phyloP scores from a whole-genome alignment of 1,139 yeast genomes.

The Ashbya aceris region DNA sequence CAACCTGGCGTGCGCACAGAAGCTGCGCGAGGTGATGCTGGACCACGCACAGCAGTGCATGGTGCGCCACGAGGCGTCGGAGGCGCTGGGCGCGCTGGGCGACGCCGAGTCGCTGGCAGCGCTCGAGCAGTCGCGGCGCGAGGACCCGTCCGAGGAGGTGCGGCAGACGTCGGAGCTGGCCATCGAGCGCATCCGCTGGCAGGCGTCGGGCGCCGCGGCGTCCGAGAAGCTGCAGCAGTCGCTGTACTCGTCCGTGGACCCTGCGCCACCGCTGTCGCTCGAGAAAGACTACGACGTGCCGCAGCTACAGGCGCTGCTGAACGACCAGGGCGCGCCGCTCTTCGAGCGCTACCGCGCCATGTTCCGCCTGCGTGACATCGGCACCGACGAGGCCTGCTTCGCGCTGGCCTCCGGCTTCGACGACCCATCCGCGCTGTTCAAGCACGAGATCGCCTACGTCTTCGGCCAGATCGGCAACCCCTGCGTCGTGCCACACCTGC shows the following conservation, averaged over 20 bases:
- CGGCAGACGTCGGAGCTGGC: conserved; percentile 98
- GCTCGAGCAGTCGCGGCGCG: conserved; percentile 50
- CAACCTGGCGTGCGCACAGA: conserved; percentile 67
- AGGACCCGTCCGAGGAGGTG: conserved; percentile 80
- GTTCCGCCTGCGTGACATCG: conserved; percentile 95
- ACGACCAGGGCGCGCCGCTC: conserved; percentile 67
- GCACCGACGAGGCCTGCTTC: conserved; percentile 81
- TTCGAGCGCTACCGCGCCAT: conserved; percentile 96
- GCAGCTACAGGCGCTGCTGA: conserved; percentile 58
- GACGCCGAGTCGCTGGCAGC: conserved; percentile 65
- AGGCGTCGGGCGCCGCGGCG: conserved; percentile 52
- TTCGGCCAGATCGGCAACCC: conserved; percentile 97
- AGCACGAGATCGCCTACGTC: conserved; percentile 96
- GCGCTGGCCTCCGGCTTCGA: conserved; percentile 86
- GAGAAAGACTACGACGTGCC: conserved; percentile 51
- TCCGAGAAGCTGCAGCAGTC: conserved; percentile 67
- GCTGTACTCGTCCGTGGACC: conserved; percentile 81
- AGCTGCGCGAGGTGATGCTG: conserved; percentile 61
- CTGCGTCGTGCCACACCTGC: conserved; percentile 78
- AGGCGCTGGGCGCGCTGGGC: conserved; percentile 94
- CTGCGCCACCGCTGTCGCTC: conserved; percentile 90
- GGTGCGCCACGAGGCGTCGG: conserved; percentile 99
- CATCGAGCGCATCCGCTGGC: conserved; percentile 90
- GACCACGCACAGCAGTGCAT: conserved; percentile 69
- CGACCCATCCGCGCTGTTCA: conserved; percentile 87